A percentile compares a stretch with the other conserved stretches of the same genome.
Conservation (phyloP, 2,329 filamentous ascomycete species). For the Emmonsiellopsis sp. region DNA sequence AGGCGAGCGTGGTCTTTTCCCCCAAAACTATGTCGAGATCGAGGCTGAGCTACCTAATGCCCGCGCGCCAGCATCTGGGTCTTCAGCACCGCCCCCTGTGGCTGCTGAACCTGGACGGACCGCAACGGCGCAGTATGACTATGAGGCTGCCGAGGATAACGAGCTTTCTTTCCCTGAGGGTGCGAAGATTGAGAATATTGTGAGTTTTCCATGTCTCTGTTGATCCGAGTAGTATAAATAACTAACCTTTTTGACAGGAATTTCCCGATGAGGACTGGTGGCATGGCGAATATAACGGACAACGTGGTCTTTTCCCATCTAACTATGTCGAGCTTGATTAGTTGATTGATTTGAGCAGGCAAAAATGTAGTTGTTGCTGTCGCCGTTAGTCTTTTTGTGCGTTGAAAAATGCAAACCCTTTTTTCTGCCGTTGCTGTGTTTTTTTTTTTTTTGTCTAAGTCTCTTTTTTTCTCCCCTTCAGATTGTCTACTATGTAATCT, state of each 20-base stretch:
- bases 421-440: background rate
- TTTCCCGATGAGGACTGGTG: slow-evolving; percentile 99
- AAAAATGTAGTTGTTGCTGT: background rate
- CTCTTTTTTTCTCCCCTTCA: no score
- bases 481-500: no score
- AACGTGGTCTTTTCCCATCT: slow-evolving; percentile 68
- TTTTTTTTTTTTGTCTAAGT: background rate
- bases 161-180: slow-evolving; percentile 77
- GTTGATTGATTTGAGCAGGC: slow-evolving; percentile 7
- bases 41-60: slow-evolving; percentile 34
- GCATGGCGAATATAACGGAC: slow-evolving; percentile 76
- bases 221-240: background rate
- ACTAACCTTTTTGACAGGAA: slow-evolving; percentile 45
- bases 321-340: slow-evolving; percentile 39
- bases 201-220: slow-evolving; percentile 36
- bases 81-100: slow-evolving; percentile 27
- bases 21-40: slow-evolving; percentile 92
- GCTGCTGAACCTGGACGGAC: slow-evolving; percentile 37
- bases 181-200: slow-evolving; percentile 68
- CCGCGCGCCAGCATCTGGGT: slow-evolving; percentile 26
- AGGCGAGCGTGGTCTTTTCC: slow-evolving; percentile 85
- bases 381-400: background rate
- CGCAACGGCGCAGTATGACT: slow-evolving; percentile 85
- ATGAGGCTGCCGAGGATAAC: slow-evolving; percentile 95
- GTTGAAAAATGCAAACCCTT: background rate